Conservation (phyloP, 192 early-diverging fungal genomes). For the Helicostylum pulchrum region DNA sequence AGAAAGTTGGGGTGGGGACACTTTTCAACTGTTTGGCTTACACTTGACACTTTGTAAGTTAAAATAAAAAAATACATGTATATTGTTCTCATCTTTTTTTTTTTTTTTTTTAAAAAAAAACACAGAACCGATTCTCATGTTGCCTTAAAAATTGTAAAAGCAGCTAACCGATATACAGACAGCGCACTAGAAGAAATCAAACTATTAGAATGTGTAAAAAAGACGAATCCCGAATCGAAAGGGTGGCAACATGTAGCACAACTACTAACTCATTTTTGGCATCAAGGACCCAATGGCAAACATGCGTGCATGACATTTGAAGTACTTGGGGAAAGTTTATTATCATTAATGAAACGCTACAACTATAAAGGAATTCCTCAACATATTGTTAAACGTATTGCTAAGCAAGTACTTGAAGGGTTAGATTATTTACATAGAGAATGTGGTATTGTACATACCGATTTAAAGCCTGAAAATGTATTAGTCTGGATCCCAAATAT, state of each 20-base stretch:
- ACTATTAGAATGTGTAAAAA: constrained; percentile 80
- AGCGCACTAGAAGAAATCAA: constrained; percentile 95
- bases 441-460: constrained; percentile 96
- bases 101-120: not conserved
- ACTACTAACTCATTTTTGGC: constrained; percentile 86
- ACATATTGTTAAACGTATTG: constrained; percentile 82
- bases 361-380: constrained; percentile 79
- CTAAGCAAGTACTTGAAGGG: constrained; percentile 84
- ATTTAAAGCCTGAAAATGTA: constrained; percentile 96
- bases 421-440: constrained; percentile 90
- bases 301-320: constrained; percentile 97
- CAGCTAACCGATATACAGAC: constrained; percentile 88
- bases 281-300: constrained; percentile 77
- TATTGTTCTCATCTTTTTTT: not conserved
- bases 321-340: constrained; percentile 88
- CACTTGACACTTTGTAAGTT: constrained; percentile 65
- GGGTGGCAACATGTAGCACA: constrained; percentile 73
- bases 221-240: constrained; percentile 51
- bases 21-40: constrained; percentile 98
- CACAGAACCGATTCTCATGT: constrained; percentile 61
- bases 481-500: constrained; percentile 86
- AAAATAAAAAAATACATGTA: too few relatives aligned
- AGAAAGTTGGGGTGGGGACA: constrained; percentile 97
- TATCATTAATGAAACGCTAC: constrained; percentile 82
- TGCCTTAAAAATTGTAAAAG: constrained; percentile 95